phyloP scores from a whole-genome alignment of 495 filamentous ascomycete species.

The Aspergillus cristatus region DNA sequence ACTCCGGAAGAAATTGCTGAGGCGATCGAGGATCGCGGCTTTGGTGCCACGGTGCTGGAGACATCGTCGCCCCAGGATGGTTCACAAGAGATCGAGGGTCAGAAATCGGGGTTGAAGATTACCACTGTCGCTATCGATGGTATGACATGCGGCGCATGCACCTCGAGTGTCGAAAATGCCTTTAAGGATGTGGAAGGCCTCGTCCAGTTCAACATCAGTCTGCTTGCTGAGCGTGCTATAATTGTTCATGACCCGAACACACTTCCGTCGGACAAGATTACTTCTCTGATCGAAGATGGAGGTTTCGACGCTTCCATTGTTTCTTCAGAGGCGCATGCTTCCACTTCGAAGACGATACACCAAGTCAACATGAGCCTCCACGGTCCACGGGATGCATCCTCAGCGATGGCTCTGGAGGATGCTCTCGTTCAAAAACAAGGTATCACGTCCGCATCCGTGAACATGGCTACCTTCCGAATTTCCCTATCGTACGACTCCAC shows the following conservation, averaged over 20 bases:
- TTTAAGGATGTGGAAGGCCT: slow-evolving; percentile 72
- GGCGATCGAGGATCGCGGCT: slow-evolving; percentile 84
- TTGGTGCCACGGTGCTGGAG: slow-evolving; percentile 72
- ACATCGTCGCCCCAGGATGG: slow-evolving; percentile 19
- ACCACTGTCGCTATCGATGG: slow-evolving; percentile 84
- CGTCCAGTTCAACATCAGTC: slow-evolving; percentile 81
- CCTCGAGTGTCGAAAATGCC: slow-evolving; percentile 76
- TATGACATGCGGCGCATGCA: slow-evolving; percentile 97
- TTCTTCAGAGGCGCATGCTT: slow-evolving; percentile 30
- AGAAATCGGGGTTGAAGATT: slow-evolving; percentile 39
- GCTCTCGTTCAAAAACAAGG: slow-evolving; percentile 56
- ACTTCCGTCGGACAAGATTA: slow-evolving; percentile 60
- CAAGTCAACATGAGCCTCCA: slow-evolving; percentile 72
- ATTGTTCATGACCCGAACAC: slow-evolving; percentile 68
- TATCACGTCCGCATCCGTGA: slow-evolving; percentile 62
- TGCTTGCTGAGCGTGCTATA: slow-evolving; percentile 86
- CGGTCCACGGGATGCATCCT: slow-evolving; percentile 60
- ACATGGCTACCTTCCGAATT: slow-evolving; percentile 56
- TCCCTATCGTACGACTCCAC: slow-evolving; percentile 60
- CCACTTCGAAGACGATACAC: slow-evolving; percentile 26
- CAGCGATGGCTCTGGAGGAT: slow-evolving; percentile 64
- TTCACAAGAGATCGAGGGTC: slow-evolving; percentile 23
- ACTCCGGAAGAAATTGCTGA: slow-evolving; percentile 68
- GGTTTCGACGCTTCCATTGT: slow-evolving; percentile 83
- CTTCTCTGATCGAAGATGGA: slow-evolving; percentile 57